Conservation (phyloP, 2,329 filamentous ascomycete genomes). For the Aureobasidium sp. region DNA sequence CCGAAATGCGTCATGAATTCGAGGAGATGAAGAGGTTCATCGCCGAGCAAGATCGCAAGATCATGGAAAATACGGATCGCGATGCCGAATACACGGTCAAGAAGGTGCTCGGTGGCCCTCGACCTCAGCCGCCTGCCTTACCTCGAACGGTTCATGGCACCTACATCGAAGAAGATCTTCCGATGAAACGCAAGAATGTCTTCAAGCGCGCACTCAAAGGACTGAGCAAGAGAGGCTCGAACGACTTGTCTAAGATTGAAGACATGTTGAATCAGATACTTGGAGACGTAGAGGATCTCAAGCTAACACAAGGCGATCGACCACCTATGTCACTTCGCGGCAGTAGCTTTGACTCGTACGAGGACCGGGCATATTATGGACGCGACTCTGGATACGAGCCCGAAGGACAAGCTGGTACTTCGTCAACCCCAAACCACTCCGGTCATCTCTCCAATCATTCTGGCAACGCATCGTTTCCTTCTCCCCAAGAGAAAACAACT, state of each 20-base stretch:
- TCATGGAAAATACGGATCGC: constrained; percentile 79
- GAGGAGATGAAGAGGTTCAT: constrained; percentile 92
- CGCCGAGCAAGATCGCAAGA: constrained; percentile 79
- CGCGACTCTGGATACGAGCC: constrained; percentile 74
- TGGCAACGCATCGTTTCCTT: constrained; percentile 17
- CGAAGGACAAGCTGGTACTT: constrained; percentile 70
- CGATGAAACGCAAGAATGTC: constrained; percentile 83
- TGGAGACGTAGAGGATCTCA: constrained; percentile 72
- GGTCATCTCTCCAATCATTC: constrained; percentile 49
- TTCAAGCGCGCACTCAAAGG: constrained; percentile 91
- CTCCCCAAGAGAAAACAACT: constrained; percentile 14
- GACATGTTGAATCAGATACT: constrained; percentile 87
- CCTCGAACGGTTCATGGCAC: constrained; percentile 47
- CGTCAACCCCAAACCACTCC: constrained; percentile 67
- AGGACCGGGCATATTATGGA: constrained; percentile 64
- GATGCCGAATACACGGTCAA: constrained; percentile 81
- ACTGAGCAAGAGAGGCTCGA: constrained; percentile 77
- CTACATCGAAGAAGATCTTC: constrained; percentile 48
- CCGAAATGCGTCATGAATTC: constrained; percentile 95
- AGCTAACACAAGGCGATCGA: constrained; percentile 30
- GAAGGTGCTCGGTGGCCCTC: constrained; percentile 74
- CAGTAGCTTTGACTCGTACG: constrained; percentile 58
- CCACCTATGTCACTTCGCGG: constrained; percentile 22
- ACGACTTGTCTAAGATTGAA: constrained; percentile 81
- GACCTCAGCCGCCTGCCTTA: constrained; percentile 54